phyloP scores from a whole-genome alignment of 2,329 filamentous ascomycete genomes.

The Microsporum canis region DNA sequence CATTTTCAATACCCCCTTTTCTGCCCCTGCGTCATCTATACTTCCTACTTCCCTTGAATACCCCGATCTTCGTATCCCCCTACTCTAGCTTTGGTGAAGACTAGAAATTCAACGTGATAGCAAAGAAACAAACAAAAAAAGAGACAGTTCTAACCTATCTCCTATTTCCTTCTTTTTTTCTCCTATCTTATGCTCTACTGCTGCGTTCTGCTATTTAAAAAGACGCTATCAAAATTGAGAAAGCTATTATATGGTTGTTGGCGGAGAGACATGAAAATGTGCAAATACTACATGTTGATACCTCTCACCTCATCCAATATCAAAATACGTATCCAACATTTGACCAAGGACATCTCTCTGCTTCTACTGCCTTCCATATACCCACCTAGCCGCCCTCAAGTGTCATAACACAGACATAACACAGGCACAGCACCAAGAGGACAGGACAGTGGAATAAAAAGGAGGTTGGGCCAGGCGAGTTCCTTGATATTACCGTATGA shows the following conservation, averaged over 20 bases:
- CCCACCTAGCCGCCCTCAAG: not conserved
- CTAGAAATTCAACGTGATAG: not conserved
- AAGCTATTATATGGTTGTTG: not conserved
- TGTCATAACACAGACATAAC: no score
- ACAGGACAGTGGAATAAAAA: not conserved
- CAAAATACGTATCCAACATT: not conserved
- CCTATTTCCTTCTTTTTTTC: not conserved
- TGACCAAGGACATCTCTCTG: not conserved
- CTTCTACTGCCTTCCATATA: no score
- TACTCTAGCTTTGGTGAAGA: not conserved
- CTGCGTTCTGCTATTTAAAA: not conserved
- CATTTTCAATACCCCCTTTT: not conserved
- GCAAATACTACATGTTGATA: conserved; percentile 1
- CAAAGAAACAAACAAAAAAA: not conserved
- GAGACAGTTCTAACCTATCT: not conserved
- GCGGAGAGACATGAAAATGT: not conserved
- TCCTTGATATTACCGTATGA: not conserved
- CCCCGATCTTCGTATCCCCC: not conserved
- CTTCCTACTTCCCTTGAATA: not conserved
- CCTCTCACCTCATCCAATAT: not conserved
- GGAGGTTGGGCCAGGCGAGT: not conserved
- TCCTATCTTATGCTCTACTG: not conserved
- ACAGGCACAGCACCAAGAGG: not conserved
- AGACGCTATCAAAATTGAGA: not conserved
- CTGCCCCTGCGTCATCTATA: not conserved